These are phyloP conservation scores for Taphrina populina DNA, from an alignment of 1,139 yeast genomes.

Conservation along the genomic window DNA sequence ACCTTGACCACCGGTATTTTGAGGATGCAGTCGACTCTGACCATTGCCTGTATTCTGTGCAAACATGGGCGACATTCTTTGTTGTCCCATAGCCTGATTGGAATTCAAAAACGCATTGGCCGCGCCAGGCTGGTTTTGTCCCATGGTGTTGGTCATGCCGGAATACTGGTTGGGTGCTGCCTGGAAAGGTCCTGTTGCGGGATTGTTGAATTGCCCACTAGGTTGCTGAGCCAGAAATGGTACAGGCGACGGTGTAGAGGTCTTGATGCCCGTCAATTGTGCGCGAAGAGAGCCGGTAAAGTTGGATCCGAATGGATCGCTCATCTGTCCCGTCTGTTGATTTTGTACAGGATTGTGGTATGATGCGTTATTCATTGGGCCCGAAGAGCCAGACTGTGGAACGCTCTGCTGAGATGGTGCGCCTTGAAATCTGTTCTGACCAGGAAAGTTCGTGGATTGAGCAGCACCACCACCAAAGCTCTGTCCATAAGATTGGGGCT, in stretches of 20 bases:
- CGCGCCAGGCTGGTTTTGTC: neutral
- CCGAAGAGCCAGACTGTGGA: too few relatives aligned
- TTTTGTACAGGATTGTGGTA: constrained; percentile 2
- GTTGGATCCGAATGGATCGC: constrained; percentile 20
- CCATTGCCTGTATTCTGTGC: constrained; percentile 15
- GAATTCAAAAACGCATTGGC: neutral
- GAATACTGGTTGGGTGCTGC: neutral
- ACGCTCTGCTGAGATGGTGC: too few relatives aligned
- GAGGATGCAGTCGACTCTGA: constrained; percentile 4
- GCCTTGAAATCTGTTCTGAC: too few relatives aligned
- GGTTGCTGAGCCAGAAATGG: constrained; percentile 5
- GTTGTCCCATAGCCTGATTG: constrained; percentile 2
- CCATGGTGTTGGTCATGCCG: neutral
- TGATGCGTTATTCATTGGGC: too few relatives aligned
- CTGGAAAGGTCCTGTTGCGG: neutral
- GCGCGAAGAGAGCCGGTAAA: constrained; percentile 23
- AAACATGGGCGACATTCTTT: neutral
- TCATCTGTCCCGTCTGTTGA: neutral
- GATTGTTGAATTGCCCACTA: neutral
- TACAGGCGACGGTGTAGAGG: neutral
- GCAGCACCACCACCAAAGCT: too few relatives aligned
- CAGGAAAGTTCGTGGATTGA: too few relatives aligned
- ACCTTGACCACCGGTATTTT: constrained; percentile 10
- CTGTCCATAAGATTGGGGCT: too few relatives aligned
- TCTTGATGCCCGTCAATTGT: constrained; percentile 23